Evolutionary conservation across 495 filamentous ascomycete genomes (phyloP), one percentile per base, ranked within the genome.

Genomic region (Xylaria curta): DNA sequence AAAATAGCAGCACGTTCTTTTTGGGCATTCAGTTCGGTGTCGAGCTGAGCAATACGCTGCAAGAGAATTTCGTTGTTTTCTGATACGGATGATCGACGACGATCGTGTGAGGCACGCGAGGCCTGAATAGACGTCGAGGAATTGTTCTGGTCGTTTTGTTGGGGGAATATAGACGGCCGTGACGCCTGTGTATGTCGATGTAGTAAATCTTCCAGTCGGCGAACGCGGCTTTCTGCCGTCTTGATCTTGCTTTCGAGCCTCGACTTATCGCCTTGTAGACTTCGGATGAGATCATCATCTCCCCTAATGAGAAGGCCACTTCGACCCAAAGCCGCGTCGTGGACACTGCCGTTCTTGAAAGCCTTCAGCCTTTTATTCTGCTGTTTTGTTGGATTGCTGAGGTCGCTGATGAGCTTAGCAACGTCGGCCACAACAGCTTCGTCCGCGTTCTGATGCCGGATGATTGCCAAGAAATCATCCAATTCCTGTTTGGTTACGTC

Each of bases 341-440:
- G 94, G 15, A 99, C 87, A 75, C 95, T 98, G 51, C 96, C 97
- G 74, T 94, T 93, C 76, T 97, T 98, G 86, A 99, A 98, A 0
- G 93, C 94, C 76, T 94, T 97, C 49, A 93, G 89, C 62, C 92
- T 87, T 78, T 92, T 93, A 58, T 89, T 87, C 76, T 93, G 92
- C 70, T 87, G 87, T 72, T 90, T 91, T 6, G 92, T 94, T 0
- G 95, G 94, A 54, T 85, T 89, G 72, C 85, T 88, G n/a, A 93
- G 83, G 10, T 92, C 90, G 26, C 82, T 82, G 63, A 91, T 81
- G 9, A 89, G 83, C 68, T 89, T 88, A 0, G 81, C 78, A 24
- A 93, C 82, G 46, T 92, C 87, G 13, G 78, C 77, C 2, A 87
- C 67, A 46, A 88, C 74, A 8, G 72, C 76, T 4, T 83, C 72